phyloP scores from a whole-genome alignment of 768 basidiomycete genomes.

The Leccinum arenicola region DNA sequence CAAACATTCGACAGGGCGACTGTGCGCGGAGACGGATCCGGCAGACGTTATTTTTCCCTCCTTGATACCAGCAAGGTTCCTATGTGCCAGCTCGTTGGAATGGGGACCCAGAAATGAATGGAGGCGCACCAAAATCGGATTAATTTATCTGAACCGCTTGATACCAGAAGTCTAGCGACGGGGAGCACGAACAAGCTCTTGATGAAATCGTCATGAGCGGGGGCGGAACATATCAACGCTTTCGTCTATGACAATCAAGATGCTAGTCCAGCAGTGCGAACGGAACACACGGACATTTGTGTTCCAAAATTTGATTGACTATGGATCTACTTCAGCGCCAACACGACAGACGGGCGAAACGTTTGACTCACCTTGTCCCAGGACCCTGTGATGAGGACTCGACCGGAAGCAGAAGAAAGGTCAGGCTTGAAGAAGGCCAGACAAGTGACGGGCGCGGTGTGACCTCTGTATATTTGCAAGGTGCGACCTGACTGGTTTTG shows the following conservation, averaged over 20 bases:
- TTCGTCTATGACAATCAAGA: constrained; percentile 52
- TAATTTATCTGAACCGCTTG: constrained; percentile 87
- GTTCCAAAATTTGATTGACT: constrained; percentile 91
- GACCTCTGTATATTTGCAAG: constrained; percentile 72
- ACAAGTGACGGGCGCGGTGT: constrained; percentile 85
- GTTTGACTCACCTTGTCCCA: constrained; percentile 76
- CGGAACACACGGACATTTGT: constrained; percentile 47
- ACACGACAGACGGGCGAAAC: background rate
- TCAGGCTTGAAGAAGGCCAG: constrained; percentile 61
- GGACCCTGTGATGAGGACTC: constrained; percentile 79
- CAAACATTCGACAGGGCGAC: constrained; percentile 81
- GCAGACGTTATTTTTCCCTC: constrained; percentile 44
- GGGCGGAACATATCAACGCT: constrained; percentile 62
- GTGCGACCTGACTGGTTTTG: constrained; percentile 73
- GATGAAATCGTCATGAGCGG: constrained; percentile 87
- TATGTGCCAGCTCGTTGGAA: constrained; percentile 26
- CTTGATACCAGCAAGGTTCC: constrained; percentile 59
- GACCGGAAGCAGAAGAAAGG: constrained; percentile 38
- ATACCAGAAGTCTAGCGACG: constrained; percentile 63
- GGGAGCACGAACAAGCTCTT: constrained; percentile 79
- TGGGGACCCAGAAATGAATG: background rate
- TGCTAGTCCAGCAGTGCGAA: background rate
- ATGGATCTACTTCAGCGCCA: constrained; percentile 13
- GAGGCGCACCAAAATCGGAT: constrained; percentile 76
- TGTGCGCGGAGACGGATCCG: constrained; percentile 79